These are phyloP conservation scores for Verticillium albo-atrum DNA, from an alignment of 2,329 filamentous ascomycete genomes.

Conservation along the genomic window DNA sequence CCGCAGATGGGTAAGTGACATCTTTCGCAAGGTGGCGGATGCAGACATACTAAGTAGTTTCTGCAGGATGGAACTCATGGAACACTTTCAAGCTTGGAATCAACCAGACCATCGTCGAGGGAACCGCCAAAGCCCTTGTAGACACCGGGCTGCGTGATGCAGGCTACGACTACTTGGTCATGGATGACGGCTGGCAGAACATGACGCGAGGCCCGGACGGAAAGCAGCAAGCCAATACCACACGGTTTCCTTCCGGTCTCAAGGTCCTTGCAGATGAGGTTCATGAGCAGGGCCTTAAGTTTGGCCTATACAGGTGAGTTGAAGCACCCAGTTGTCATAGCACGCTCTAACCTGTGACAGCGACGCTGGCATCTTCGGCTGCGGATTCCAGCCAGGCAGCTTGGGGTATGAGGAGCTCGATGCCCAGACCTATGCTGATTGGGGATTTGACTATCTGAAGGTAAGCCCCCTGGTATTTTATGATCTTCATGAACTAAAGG, in stretches of 20 bases:
- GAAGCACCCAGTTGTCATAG: background rate
- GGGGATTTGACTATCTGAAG: constrained; percentile 49
- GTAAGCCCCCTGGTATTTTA: no score
- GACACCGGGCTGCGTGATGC: constrained; percentile 4
- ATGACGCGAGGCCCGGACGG: background rate
- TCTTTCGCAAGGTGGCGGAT: no score
- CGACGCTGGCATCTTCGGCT: constrained; percentile 36
- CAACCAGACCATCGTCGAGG: constrained; percentile 15
- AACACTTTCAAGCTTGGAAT: constrained; percentile 12
- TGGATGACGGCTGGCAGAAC: constrained; percentile 7
- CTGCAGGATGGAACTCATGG: constrained; percentile 10
- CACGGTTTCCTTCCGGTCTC: constrained; percentile 22
- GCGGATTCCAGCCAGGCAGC: constrained; percentile 32
- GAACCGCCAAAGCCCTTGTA: background rate
- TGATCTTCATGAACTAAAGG: no score
- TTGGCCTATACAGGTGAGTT: constrained; percentile 44
- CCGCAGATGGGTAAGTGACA: constrained; percentile 1
- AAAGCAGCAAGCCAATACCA: constrained; percentile 1
- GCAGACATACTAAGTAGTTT: no score
- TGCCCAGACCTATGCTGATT: constrained; percentile 45
- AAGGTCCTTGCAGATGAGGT: constrained; percentile 38
- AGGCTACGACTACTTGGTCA: constrained; percentile 6
- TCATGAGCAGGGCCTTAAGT: constrained; percentile 41
- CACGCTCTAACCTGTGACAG: background rate
- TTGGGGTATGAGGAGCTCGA: constrained; percentile 45